Base-by-base conservation (phyloP, 495 filamentous ascomycete genomes). In the Haplographium delicatum region DNA sequence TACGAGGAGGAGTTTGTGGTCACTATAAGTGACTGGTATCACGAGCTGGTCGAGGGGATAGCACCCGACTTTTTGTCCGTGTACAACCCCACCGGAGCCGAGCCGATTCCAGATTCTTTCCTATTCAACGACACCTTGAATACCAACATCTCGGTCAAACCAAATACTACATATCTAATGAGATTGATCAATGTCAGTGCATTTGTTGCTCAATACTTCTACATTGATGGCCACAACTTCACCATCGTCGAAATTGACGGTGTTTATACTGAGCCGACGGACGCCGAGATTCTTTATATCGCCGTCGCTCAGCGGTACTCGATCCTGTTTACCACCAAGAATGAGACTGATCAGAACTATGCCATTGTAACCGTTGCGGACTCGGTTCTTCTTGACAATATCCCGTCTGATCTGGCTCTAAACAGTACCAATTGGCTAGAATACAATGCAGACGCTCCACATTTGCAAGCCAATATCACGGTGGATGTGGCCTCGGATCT, bases 91-190 rank as follows among this genome's bases (percentile, higher is more conserved):
- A 81, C 65, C 68, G 77, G 77, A 3, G 70, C 75, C 22, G 84
- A 86, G 54, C 85, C 82, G 1, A 65, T 87, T 3, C 85, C 85
- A 0, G 64, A 88, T 41, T 70, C 80, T 1, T 77, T 80, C 1
- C 60, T 89, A 19, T 79, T 90, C 62, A 90, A 91, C 56, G 88
- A 88, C 28, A 73, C 73, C 1, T 58, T 70, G 55, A 74, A 81
- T 51, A 56, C 69, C 9, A 76, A 67, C n/a, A 50, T 88, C 15
- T 35, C 67, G 0, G 74, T 88, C 1, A 53, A 80, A 46, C 78
- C 88, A 0, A 79, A 79, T 8, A 88, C 81, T 57, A 93, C 86
- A 0, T 95, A 95, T 51, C 68, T 91, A 7, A 73, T 95, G 58
- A 80, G 83, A 8, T 70, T 91, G 47, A 67, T 88, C 62, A 91